Evolutionary conservation across 306 rosid genomes (phyloP).

Genomic region (Vicia faba): DNA sequence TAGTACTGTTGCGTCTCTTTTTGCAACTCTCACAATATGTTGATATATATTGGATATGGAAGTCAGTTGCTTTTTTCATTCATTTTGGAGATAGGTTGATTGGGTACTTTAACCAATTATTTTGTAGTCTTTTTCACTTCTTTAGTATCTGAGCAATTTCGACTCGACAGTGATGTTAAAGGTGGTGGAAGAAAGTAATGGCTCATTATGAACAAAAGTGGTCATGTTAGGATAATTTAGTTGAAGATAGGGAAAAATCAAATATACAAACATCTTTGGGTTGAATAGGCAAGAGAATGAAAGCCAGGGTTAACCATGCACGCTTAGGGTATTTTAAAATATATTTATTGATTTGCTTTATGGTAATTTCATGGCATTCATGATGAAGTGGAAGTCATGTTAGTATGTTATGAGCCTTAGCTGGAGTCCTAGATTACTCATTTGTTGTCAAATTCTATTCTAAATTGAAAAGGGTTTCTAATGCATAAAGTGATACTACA

Average conservation of each 20-base stretch:
- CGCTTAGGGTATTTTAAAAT: not conserved
- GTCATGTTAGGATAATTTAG: not conserved
- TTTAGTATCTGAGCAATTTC: not conserved
- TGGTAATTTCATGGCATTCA: not conserved
- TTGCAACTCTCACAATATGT: not conserved
- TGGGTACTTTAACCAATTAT: not conserved
- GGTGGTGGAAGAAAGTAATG: not conserved
- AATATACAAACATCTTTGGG: not conserved
- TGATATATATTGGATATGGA: slow-evolving; percentile 2
- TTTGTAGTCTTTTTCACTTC: not conserved
- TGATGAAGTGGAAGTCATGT: not conserved
- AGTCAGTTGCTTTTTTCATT: not conserved
- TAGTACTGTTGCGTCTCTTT: not conserved
- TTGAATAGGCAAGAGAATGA: not conserved
- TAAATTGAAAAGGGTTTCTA: not conserved
- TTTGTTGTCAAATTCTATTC: not conserved
- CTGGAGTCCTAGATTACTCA: not conserved
- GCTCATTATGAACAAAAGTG: not conserved
- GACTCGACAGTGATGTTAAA: not conserved
- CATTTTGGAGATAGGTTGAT: not conserved
- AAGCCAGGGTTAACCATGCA: not conserved
- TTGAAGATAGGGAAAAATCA: not conserved
- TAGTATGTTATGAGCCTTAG: not conserved
- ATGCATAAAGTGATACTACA: not conserved
- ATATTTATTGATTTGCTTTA: not conserved